phyloP scores from a whole-genome alignment of 163 green algal genomes.

The Dunaliella salina region DNA sequence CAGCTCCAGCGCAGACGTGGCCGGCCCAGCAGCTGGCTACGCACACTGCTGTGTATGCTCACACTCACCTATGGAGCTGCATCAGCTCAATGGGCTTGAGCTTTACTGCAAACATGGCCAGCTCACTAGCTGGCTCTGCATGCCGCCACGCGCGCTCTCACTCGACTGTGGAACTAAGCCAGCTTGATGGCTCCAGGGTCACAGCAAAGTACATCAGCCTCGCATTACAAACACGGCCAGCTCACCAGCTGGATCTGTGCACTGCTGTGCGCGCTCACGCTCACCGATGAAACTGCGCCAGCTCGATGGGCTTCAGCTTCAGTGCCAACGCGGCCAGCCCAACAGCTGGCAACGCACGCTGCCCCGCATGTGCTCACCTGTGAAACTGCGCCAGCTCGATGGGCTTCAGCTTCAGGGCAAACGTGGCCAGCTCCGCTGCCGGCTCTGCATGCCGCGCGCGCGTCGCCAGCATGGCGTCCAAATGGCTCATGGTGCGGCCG shows the following conservation, averaged over 20 bases:
- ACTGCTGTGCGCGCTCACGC: too few relatives aligned
- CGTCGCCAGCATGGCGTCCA: not conserved
- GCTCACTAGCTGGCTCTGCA: not conserved
- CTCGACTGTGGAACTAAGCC: too few relatives aligned
- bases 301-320: not conserved
- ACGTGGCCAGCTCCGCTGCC: not conserved
- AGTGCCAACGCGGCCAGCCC: not conserved
- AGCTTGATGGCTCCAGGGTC: too few relatives aligned
- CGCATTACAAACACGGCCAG: too few relatives aligned
- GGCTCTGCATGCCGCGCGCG: not conserved
- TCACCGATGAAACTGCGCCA: not conserved
- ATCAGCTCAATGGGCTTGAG: not conserved
- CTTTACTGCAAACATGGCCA: not conserved
- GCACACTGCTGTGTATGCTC: too few relatives aligned
- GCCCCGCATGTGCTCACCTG: not conserved
- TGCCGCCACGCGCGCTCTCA: too few relatives aligned
- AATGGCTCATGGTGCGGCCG: not conserved
- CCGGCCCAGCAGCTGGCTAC: too few relatives aligned
- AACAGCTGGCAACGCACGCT: not conserved
- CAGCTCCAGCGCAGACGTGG: too few relatives aligned
- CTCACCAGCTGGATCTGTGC: too few relatives aligned
- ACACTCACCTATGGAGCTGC: not conserved
- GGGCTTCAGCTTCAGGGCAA: not conserved
- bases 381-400: not conserved
- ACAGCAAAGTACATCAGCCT: too few relatives aligned